These are phyloP conservation scores for Cladosporium sp. DNA, from an alignment of 2,329 filamentous ascomycete genomes.

Conservation along the genomic window DNA sequence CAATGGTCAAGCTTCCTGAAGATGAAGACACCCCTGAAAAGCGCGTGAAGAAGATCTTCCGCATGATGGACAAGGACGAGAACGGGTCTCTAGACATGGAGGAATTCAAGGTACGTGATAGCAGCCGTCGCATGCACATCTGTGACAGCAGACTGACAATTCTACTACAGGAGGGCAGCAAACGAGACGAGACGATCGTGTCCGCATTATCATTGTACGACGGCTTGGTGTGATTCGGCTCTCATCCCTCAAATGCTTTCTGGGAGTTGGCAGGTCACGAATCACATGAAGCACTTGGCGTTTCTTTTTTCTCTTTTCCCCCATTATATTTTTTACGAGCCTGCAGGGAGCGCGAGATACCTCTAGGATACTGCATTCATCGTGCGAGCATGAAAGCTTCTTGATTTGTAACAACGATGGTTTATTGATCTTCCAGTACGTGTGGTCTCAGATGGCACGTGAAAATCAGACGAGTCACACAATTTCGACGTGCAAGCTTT, in stretches of 20 bases:
- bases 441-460: too few relatives aligned
- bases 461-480: too few relatives aligned
- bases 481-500: too few relatives aligned
- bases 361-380: not conserved
- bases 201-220: constrained; percentile 95
- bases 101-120: constrained; percentile 69
- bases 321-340: not conserved
- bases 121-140: not conserved
- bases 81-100: constrained; percentile 95
- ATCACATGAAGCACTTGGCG: not conserved
- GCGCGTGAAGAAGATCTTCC: constrained; percentile 95
- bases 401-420: not conserved
- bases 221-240: constrained; percentile 61
- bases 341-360: not conserved
- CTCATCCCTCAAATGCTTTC: not conserved
- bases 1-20: constrained; percentile 97
- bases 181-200: constrained; percentile 97
- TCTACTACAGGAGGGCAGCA: constrained; percentile 70
- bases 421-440: too few relatives aligned
- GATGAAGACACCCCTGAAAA: constrained; percentile 99
- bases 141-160: constrained; percentile 14
- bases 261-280: not conserved
- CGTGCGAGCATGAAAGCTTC: not conserved
- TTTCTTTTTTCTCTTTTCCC: not conserved
- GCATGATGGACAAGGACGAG: constrained; percentile 99